phyloP scores from a whole-genome alignment of 2,329 filamentous ascomycete genomes.

The Penicillium sclerotigenum region DNA sequence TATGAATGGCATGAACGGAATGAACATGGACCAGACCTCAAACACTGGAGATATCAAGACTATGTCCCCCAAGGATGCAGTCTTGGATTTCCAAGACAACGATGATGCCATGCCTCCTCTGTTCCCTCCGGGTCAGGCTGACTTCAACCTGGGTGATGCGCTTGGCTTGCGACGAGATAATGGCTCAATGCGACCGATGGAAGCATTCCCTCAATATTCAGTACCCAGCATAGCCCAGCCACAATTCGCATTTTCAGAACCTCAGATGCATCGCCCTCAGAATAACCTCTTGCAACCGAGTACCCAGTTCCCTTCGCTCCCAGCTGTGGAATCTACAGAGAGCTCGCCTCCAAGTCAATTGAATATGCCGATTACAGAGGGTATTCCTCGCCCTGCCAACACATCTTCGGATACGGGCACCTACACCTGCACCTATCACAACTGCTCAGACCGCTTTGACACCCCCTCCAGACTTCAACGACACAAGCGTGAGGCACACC shows the following conservation, averaged over 20 bases:
- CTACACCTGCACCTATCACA: constrained; percentile 94
- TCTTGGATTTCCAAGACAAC: constrained; percentile 76
- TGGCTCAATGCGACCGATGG: constrained; percentile 41
- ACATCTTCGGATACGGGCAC: constrained; percentile 76
- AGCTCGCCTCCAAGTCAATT: constrained; percentile 37
- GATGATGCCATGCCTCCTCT: constrained; percentile 67
- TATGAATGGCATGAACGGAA: constrained; percentile 32
- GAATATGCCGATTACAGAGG: constrained; percentile 33
- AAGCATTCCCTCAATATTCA: constrained; percentile 43
- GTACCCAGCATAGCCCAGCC: constrained; percentile 45
- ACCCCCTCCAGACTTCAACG: constrained; percentile 83
- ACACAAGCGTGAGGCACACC: constrained; percentile 91
- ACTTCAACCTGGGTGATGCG: constrained; percentile 48
- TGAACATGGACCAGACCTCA: constrained; percentile 29
- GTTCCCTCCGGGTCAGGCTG: constrained; percentile 62
- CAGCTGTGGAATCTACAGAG: constrained; percentile 59
- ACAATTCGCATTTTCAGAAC: constrained; percentile 48
- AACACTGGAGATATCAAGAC: constrained; percentile 61
- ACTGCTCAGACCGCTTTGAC: constrained; percentile 83
- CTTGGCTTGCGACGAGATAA: constrained; percentile 39
- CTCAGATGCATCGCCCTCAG: constrained; percentile 30
- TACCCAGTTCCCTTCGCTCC: constrained; percentile 59
- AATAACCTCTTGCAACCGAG: constrained; percentile 43
- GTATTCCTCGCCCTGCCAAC: constrained; percentile 56
- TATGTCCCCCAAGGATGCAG: constrained; percentile 89